Evolutionary conservation across 2,329 filamentous ascomycete genomes (phyloP).

Genomic region (Geosmithia putterillii): DNA sequence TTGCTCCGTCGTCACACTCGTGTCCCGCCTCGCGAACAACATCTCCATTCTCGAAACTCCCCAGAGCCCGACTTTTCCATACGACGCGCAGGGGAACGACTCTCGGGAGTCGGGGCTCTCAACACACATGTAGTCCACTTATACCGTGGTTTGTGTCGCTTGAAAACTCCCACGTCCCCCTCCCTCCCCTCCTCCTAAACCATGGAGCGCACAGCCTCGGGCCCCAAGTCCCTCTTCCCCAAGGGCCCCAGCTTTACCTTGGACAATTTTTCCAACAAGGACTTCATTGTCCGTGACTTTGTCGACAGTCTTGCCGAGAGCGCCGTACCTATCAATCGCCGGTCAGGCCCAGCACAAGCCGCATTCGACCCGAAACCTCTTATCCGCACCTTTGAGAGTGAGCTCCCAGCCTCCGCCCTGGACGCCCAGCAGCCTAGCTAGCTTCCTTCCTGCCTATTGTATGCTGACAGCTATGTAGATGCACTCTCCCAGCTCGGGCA

Average conservation of each 20-base stretch:
- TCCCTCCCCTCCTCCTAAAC: conserved; percentile 5
- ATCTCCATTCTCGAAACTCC: neutral
- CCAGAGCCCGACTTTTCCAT: neutral
- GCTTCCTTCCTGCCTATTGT: conserved; percentile 6
- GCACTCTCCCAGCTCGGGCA: conserved; percentile 55
- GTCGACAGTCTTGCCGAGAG: conserved; percentile 84
- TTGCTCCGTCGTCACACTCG: neutral
- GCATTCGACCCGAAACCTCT: conserved; percentile 91
- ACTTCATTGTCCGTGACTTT: conserved; percentile 96
- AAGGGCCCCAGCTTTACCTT: conserved; percentile 74
- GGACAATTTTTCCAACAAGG: conserved; percentile 76
- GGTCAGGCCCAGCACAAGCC: conserved; percentile 51
- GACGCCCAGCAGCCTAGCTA: neutral
- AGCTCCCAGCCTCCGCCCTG: conserved; percentile 6
- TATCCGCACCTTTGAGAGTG: conserved; percentile 86
- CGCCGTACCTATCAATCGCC: conserved; percentile 66
- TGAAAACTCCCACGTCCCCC: neutral
- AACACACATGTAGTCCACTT: conserved; percentile 15
- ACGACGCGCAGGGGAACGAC: neutral
- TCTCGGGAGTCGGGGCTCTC: neutral
- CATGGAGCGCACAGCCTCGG: conserved; percentile 31
- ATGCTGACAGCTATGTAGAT: conserved; percentile 23
- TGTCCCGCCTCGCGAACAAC: neutral
- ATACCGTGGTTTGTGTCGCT: conserved; percentile 6
- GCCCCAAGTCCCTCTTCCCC: conserved; percentile 58